Conservation (phyloP, 768 basidiomycete species). For the Phanerochaete carnosa region DNA sequence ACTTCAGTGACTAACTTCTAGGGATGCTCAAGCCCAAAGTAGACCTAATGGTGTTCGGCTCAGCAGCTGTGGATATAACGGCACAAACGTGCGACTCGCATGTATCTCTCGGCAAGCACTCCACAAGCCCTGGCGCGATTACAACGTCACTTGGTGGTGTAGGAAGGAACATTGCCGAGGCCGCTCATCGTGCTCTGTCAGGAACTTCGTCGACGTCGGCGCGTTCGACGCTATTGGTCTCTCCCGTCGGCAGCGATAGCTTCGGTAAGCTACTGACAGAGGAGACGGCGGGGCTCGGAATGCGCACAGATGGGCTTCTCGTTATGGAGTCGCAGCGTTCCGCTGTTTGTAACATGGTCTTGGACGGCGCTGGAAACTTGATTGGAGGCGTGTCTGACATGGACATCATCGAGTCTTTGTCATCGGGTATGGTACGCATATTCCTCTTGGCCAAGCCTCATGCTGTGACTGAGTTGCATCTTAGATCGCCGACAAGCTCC, state of each 20-base stretch:
- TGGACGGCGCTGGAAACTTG: conserved; percentile 69
- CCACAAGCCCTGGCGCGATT: conserved; percentile 80
- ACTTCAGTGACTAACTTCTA: not conserved
- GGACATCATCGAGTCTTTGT: conserved; percentile 57
- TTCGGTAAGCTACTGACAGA: conserved; percentile 67
- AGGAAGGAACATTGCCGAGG: conserved; percentile 93
- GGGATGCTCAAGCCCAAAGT: conserved; percentile 27
- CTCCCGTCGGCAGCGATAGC: conserved; percentile 72
- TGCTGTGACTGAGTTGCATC: not conserved
- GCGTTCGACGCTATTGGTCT: conserved; percentile 55
- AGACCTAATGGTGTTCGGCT: conserved; percentile 73
- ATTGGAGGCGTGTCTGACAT: conserved; percentile 92
- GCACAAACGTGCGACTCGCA: conserved; percentile 41
- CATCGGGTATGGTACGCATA: conserved; percentile 40
- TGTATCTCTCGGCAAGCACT: conserved; percentile 42
- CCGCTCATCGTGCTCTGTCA: conserved; percentile 64
- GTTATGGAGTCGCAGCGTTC: conserved; percentile 41
- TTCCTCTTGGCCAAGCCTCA: not conserved
- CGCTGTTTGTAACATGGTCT: conserved; percentile 83
- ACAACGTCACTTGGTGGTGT: conserved; percentile 82
- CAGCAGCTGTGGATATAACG: conserved; percentile 87
- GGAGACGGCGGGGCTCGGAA: conserved; percentile 59
- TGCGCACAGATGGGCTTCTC: conserved; percentile 79
- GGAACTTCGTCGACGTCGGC: conserved; percentile 22
- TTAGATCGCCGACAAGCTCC: conserved; percentile 29